A percentile compares a stretch with the other conserved stretches of the same genome.
These are phyloP conservation scores for Psilocybe subaeruginosa DNA, from an alignment of 768 basidiomycete species.

Conservation along the genomic window DNA sequence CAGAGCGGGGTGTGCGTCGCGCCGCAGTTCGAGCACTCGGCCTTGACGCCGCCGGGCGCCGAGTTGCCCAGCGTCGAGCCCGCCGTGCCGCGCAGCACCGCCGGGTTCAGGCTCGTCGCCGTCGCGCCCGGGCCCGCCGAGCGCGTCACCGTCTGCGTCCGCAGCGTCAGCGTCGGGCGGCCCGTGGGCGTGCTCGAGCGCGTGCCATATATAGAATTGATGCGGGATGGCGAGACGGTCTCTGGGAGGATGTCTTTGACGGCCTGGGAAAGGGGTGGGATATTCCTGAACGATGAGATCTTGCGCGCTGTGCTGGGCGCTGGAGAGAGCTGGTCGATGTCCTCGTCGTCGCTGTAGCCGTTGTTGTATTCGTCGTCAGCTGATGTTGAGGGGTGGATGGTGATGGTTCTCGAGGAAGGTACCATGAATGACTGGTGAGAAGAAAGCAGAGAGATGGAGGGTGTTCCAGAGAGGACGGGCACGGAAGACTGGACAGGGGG, in stretches of 20 bases:
- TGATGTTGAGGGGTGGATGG: conserved; percentile 11
- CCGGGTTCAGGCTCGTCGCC: conserved; percentile 57
- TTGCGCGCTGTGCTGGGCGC: conserved; percentile 33
- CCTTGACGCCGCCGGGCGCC: conserved; percentile 65
- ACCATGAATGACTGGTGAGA: conserved; percentile 5
- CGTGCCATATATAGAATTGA: conserved; percentile 57
- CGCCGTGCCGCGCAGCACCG: conserved; percentile 37
- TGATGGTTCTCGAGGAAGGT: conserved; percentile 12
- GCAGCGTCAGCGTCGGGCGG: conserved; percentile 64
- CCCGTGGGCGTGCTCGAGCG: conserved; percentile 42
- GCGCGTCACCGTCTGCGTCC: conserved; percentile 54
- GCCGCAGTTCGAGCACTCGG: conserved; percentile 87
- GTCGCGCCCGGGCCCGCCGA: conserved; percentile 69
- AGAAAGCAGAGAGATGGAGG: conserved; percentile 8
- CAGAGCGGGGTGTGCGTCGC: conserved; percentile 89
- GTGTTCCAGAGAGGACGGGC: conserved; percentile 4
- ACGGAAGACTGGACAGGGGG: conserved; percentile 9
- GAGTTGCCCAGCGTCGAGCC: conserved; percentile 33
- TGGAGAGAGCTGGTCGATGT: conserved; percentile 30
- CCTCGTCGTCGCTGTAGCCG: conserved; percentile 37
- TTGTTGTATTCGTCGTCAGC: conserved; percentile 35
- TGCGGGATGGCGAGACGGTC: conserved; percentile 61
- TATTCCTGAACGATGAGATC: conserved; percentile 29
- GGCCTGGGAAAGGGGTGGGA: conserved; percentile 41
- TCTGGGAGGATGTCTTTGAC: conserved; percentile 49